Evolutionary conservation across 108 stramenopile genomes (phyloP), one percentile per base, ranked within the genome.

Genomic region (Cyclostephanos invisitatus): DNA sequence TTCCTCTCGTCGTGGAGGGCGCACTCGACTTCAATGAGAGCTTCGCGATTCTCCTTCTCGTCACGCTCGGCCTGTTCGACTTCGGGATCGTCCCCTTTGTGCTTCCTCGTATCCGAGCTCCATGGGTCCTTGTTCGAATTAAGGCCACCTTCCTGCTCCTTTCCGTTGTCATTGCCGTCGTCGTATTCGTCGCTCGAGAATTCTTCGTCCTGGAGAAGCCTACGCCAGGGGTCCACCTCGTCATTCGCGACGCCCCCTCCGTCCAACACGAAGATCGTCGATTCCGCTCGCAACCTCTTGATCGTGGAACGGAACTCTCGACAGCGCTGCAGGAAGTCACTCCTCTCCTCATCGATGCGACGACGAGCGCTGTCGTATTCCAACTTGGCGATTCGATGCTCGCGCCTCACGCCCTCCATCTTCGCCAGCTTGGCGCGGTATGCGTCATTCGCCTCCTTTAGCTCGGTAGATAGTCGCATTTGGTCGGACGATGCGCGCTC

Each of bases 301-400:
- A 73, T 70, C 14, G 68, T 58, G 1, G 80, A 66, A 24, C 80
- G 73, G 51, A 81, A 81, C 51, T 81, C 80, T 4, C 80, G 73
- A 25, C 80, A 62, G 20, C 73, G 68, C 42, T 81, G 73, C 25
- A 81, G 47, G 66, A 81, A 81, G 12, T 50, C 68, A 21, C 53
- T 68, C 32, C 73, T 42, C 50, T 74, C 80, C 0, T 32, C 54
- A 7, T 81, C 80, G 12, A 81, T 70, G 7, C 49, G 63, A 20
- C 51, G 50, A 18, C 61, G 56, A n/a, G 64, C 66, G 21, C 65
- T 68, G 49, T 53, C 58, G 56, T 50, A 67, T 47, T 62, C 69
- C 20, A 0, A 48, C 28, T 67, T 74, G 37, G 69, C 64, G 24
- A 70, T 61, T 0, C 56, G 68, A 36, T 64, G 51, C 24, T 74